Base-by-base conservation (phyloP, 371 early-diverging fungal species). In the Mucor circinelloides region DNA sequence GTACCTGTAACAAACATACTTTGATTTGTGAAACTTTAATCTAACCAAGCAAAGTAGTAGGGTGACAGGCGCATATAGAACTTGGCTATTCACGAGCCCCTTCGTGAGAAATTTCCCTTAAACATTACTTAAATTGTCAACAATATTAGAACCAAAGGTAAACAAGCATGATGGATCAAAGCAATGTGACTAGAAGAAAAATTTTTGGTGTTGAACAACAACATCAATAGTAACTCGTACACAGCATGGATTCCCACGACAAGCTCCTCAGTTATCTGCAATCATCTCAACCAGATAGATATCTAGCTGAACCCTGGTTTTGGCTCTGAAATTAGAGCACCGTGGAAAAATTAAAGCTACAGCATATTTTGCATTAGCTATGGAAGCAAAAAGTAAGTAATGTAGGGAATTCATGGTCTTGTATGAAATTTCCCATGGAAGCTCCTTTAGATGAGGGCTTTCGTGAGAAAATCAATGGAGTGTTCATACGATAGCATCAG, bases 161-260 rank as follows among this genome's bases (percentile, higher is more conserved):
- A 46, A 46, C 27, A 54, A 54, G 23, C 28, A 54, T 54, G 30
- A 12, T 54, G 25, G 54, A 54, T 54, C 25, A 12, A 15, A 27
- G 54, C 30, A 54, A 54, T 28, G 54, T 54, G 54, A 28, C 28
- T 54, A 28, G 28, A 54, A 54, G 54, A 54, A 54, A 54, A 54
- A 54, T 54, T 54, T 54, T 54, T 54, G 54, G 25, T 54, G 54
- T 54, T 54, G 28, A 54, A 54, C 54, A 54, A 54, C 28, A 40
- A 40, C 40, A 40, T 40, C 40, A 40, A 40, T 54, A 28, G 25
- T 17, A 28, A 6, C 25, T 54, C 17, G 17, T 17, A 40, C 17
- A 13, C 15, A 54, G 15, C 28, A 54, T 28, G 28, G 28, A 54
- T 54, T 54, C 54, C 28, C 54, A 54, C 54, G 54, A 28, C 54